Evolutionary conservation across 2,329 filamentous ascomycete genomes (phyloP), one percentile per base, ranked within the genome.

Genomic region (Penicillium sp.): DNA sequence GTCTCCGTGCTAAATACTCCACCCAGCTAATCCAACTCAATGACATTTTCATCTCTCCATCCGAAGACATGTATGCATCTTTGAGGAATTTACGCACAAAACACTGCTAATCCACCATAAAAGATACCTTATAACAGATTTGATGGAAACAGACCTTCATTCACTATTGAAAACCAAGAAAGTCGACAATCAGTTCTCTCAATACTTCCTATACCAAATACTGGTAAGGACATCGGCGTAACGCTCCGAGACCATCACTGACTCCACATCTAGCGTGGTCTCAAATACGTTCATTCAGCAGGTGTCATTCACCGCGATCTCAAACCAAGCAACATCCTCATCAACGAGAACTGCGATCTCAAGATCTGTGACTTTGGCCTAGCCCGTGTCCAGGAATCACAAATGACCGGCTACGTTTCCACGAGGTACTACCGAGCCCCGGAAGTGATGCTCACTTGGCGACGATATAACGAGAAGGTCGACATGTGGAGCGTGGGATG

Each of bases 381-480:
- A 54, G 94, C 94, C 53, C 90, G 94, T 74, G 95, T 97, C 68
- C 94, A 97, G 75, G 94, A 99, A 72, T 91, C 92, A 27, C 93
- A 97, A 77, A 99, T 99, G 94, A 99, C 94, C 29, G 94, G 94
- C 67, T 99, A 99, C 71, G 94, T 99, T 55, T 97, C 94, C 37
- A 99, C 94, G 55, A 84, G 94, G 81, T 99, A 97, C 82, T 99
- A 99, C 83, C 87, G 94, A 69, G 94, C 94, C 4, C 94, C 94
- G 8, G 94, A 99, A 77, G 97, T 99, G 73, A 99, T 99, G 94
- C 90, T 99, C 72, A 97, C 94, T 61, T 97, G 94, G 94, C 93
- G 97, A 81, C 97, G 97, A 79, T 99, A 99, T 78, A 93, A 97
- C 66, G 87, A 97, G 45, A 94, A 97, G 78, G 94, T 99, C 55